phyloP scores from a whole-genome alignment of 2,329 filamentous ascomycete species.

The Aspergillus aculeatus region DNA sequence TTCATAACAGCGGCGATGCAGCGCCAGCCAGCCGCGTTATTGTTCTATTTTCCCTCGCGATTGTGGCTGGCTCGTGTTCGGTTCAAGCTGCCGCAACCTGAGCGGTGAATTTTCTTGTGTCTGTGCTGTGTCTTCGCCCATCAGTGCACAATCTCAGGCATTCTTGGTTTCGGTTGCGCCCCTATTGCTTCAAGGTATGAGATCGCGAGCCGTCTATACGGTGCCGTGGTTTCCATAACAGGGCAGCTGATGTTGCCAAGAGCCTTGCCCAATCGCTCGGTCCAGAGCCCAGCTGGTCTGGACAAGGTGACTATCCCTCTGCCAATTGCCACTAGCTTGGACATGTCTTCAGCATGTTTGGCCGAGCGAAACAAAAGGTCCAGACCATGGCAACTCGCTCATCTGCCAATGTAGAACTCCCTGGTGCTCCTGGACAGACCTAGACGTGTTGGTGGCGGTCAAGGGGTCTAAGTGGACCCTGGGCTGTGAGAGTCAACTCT shows the following conservation, averaged over 20 bases:
- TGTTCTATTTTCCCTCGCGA: neutral
- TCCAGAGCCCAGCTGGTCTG: too few species aligned
- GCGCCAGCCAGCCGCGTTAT: neutral
- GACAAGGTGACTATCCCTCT: too few species aligned
- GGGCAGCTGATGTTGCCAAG: too few species aligned
- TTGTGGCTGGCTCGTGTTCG: neutral
- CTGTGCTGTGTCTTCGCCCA: neutral
- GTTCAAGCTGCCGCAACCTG: neutral
- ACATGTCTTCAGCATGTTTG: neutral
- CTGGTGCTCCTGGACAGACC: constrained; percentile 74
- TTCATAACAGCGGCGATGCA: neutral
- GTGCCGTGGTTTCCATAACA: too few species aligned
- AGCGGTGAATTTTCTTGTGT: neutral
- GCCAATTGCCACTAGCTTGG: neutral
- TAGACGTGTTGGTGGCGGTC: constrained; percentile 73
- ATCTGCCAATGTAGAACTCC: too few species aligned
- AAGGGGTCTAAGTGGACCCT: constrained; percentile 78
- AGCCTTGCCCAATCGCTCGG: too few species aligned
- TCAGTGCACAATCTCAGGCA: too few species aligned
- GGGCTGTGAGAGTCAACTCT: constrained; percentile 55
- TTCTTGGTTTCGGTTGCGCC: too few species aligned
- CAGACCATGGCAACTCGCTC: too few species aligned
- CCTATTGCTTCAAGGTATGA: too few species aligned
- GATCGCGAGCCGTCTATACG: too few species aligned
- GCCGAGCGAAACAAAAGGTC: too few species aligned